These are phyloP conservation scores for Thraustochytrium sp. DNA, from an alignment of 352 stramenopile species.

Conservation along the genomic window DNA sequence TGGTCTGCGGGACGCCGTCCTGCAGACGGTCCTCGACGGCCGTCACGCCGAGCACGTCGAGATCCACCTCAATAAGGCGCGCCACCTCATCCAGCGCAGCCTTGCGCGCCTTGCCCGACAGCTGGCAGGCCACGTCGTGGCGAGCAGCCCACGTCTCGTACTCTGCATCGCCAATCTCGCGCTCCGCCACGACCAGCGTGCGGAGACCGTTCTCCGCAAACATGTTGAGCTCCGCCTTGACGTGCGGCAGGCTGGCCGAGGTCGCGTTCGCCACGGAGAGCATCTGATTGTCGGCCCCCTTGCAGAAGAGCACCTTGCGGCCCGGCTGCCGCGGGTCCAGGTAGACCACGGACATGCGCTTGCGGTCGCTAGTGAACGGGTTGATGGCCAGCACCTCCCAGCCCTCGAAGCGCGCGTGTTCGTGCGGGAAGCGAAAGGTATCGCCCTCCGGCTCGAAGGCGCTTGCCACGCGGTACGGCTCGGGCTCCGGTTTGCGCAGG, in stretches of 20 bases:
- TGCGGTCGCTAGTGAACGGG: conserved; percentile 92
- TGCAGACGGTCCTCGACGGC: conserved; percentile 97
- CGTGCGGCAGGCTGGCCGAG: conserved; percentile 61
- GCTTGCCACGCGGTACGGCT: conserved; percentile 49
- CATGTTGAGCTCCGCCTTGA: conserved; percentile 52
- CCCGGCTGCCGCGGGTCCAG: conserved; percentile 60
- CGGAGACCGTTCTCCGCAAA: conserved; percentile 63
- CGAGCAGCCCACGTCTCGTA: conserved; percentile 42
- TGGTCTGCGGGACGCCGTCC: conserved; percentile 85
- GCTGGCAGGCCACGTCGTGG: conserved; percentile 51
- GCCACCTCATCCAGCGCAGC: conserved; percentile 52
- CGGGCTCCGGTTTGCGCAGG: conserved; percentile 51
- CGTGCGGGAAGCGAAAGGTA: background rate
- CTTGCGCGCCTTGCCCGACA: background rate
- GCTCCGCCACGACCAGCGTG: conserved; percentile 69
- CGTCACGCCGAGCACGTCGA: conserved; percentile 88
- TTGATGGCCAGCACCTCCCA: conserved; percentile 92
- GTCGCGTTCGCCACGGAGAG: conserved; percentile 59
- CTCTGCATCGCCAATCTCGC: conserved; percentile 57
- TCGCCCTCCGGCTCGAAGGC: background rate
- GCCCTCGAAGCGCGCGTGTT: background rate
- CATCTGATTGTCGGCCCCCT: conserved; percentile 88
- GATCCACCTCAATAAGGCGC: conserved; percentile 60
- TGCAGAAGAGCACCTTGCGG: conserved; percentile 69
- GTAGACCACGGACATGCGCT: conserved; percentile 96